These are phyloP conservation scores for Citrus cavaleriei DNA, from an alignment of 345 rosid species.

Conservation along the genomic window DNA sequence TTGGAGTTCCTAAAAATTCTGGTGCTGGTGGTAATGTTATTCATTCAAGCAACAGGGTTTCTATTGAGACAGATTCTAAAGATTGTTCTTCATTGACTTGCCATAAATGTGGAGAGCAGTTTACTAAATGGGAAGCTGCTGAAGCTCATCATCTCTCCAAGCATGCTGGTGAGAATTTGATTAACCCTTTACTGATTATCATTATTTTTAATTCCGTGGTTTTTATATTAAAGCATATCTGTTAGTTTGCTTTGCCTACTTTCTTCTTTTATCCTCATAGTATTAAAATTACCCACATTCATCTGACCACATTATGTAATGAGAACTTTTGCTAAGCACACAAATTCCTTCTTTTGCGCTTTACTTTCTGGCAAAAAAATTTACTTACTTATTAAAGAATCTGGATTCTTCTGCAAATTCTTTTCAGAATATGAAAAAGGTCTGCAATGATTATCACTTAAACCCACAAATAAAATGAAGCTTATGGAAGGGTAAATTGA, in stretches of 20 bases:
- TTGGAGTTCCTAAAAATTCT: slow-evolving; percentile 24
- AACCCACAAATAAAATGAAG: neutral
- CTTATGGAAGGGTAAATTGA: neutral
- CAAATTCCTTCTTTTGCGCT: neutral
- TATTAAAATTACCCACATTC: neutral
- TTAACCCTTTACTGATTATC: neutral
- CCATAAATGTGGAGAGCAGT: slow-evolving; percentile 96
- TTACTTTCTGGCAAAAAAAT: neutral
- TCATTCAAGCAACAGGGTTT: slow-evolving; percentile 50
- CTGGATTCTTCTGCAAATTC: neutral
- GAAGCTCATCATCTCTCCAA: slow-evolving; percentile 96
- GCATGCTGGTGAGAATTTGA: slow-evolving; percentile 70
- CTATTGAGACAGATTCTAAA: slow-evolving; percentile 57
- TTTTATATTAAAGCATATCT: neutral
- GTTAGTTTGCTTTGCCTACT: slow-evolving; percentile 13
- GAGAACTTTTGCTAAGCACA: neutral
- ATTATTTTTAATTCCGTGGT: neutral
- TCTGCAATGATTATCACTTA: neutral
- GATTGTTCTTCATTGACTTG: slow-evolving; percentile 63
- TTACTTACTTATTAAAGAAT: neutral
- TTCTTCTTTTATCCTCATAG: slow-evolving; percentile 15
- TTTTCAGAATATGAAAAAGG: neutral
- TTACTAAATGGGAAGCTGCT: slow-evolving; percentile 88
- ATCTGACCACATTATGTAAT: slow-evolving; percentile 14
- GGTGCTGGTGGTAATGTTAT: slow-evolving; percentile 30